These are phyloP conservation scores for Microcyclosporella mali DNA, from an alignment of 2,329 filamentous ascomycete genomes.

Conservation along the genomic window DNA sequence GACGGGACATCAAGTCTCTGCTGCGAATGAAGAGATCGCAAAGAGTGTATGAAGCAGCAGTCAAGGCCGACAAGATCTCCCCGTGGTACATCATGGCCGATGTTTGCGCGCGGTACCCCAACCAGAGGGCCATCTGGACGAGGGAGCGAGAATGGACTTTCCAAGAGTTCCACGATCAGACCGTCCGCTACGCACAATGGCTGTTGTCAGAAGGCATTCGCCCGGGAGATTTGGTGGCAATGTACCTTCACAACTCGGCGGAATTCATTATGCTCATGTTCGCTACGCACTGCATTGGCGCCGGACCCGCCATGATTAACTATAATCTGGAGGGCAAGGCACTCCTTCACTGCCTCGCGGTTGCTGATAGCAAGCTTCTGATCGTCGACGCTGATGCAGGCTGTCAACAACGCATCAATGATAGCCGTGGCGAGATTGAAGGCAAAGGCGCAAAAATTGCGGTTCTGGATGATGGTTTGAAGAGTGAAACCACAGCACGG, in stretches of 20 bases:
- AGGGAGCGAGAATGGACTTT: conserved; percentile 52
- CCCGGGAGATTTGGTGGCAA: conserved; percentile 29
- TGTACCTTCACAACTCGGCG: conserved; percentile 28
- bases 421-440: conserved; percentile 43
- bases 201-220: conserved; percentile 40
- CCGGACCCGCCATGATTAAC: conserved; percentile 31
- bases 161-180: conserved; percentile 47
- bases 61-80: conserved; percentile 19
- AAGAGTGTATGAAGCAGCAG: conserved; percentile 43
- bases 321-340: conserved; percentile 32
- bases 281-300: conserved; percentile 26
- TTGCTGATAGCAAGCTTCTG: conserved; percentile 35
- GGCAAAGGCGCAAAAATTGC: conserved; percentile 52
- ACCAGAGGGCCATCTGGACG: conserved; percentile 59
- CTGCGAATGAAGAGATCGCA: conserved; percentile 38
- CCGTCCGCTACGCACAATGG: conserved; percentile 57
- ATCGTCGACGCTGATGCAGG: conserved; percentile 42
- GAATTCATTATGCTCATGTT: conserved; percentile 29
- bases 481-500: conserved; percentile 36
- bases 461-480: conserved; percentile 45
- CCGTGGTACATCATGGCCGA: conserved; percentile 25
- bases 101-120: conserved; percentile 34
- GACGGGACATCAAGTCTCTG: conserved; percentile 52
- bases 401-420: conserved; percentile 52
- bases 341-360: conserved; percentile 32